These are phyloP conservation scores for Trichoderma brevicompactum DNA, from an alignment of 2,329 filamentous ascomycete species.

Conservation along the genomic window DNA sequence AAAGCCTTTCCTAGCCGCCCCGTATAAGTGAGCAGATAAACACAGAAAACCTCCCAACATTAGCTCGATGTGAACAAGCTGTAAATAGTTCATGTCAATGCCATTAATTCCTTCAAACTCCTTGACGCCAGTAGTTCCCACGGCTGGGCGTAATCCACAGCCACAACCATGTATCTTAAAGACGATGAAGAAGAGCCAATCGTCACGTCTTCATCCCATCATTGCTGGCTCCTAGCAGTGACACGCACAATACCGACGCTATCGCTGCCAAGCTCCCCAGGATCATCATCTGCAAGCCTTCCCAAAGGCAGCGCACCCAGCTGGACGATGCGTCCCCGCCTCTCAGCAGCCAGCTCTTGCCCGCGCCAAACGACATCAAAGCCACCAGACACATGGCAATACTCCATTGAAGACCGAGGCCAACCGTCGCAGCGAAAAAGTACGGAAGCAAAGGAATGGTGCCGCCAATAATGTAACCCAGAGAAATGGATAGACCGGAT, in stretches of 20 bases:
- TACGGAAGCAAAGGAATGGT: slow-evolving; percentile 67
- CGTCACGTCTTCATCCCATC: slow-evolving; percentile 13
- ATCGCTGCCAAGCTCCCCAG: slow-evolving; percentile 42
- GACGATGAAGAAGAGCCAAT: background rate
- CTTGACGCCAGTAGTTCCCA: background rate
- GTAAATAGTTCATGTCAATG: background rate
- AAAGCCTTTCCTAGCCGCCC: no score
- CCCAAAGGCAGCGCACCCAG: slow-evolving; percentile 35
- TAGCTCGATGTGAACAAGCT: background rate
- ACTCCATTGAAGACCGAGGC: slow-evolving; percentile 55
- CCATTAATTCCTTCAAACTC: background rate
- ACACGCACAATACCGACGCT: slow-evolving; percentile 40
- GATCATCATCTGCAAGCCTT: slow-evolving; percentile 43
- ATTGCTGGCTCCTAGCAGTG: slow-evolving; percentile 33
- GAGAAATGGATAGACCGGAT: slow-evolving; percentile 62
- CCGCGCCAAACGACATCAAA: slow-evolving; percentile 61
- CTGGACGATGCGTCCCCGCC: slow-evolving; percentile 26
- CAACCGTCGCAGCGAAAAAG: slow-evolving; percentile 53
- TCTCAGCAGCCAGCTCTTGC: slow-evolving; percentile 52
- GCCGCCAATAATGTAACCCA: slow-evolving; percentile 66
- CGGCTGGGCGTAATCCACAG: background rate
- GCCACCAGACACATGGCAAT: slow-evolving; percentile 58
- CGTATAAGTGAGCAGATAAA: no score
- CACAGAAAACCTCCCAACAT: no score
- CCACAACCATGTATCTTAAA: background rate